Percentiles rank a stretch among this genome's conserved stretches.
These are phyloP conservation scores for Pseudogymnoascus sp. DNA, from an alignment of 2,329 filamentous ascomycete genomes.

Conservation along the genomic window DNA sequence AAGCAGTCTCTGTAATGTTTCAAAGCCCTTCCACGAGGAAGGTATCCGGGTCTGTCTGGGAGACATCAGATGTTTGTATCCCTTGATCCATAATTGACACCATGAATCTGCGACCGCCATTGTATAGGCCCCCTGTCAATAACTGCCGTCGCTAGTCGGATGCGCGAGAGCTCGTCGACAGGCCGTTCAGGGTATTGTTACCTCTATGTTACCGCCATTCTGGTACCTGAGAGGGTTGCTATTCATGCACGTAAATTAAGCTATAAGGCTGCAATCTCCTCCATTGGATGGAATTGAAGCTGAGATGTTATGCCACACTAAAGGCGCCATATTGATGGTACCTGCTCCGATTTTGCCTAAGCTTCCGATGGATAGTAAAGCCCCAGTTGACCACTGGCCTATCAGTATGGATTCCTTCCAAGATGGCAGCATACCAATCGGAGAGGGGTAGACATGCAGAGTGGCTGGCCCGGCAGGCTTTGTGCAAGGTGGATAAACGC, in stretches of 20 bases:
- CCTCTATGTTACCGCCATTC: background rate
- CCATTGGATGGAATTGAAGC: background rate
- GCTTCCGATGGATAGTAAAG: background rate
- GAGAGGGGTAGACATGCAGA: background rate
- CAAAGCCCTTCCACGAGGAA: background rate
- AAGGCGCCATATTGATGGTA: background rate
- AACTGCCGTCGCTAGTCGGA: background rate
- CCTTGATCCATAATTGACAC: background rate
- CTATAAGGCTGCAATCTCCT: background rate
- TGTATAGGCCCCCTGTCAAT: slow-evolving; percentile 4
- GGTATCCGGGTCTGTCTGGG: background rate
- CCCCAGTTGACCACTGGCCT: background rate
- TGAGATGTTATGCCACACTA: background rate
- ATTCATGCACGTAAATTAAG: background rate
- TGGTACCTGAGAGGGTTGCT: background rate
- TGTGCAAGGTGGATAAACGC: background rate
- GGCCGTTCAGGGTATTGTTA: background rate
- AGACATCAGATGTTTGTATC: background rate
- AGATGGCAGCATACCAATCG: background rate
- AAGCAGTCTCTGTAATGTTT: background rate
- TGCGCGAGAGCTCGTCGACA: background rate
- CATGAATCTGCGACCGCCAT: background rate
- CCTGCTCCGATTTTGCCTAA: background rate
- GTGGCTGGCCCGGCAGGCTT: background rate
- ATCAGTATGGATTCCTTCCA: background rate